phyloP scores from a whole-genome alignment of 148 eudicot species.

The Pharnaceum exiguum region DNA sequence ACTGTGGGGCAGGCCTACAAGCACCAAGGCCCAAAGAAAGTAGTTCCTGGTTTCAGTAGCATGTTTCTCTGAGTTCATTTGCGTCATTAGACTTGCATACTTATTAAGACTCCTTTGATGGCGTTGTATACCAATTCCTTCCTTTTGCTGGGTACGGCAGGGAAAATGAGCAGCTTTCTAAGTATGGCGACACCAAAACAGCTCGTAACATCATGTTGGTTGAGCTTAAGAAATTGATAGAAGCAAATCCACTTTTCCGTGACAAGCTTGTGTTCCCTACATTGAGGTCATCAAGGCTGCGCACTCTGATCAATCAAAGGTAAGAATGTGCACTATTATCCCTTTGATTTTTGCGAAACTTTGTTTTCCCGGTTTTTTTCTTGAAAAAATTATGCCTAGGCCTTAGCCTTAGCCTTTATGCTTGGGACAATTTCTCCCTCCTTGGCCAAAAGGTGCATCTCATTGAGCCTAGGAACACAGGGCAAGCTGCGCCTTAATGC shows the following conservation, averaged over 20 bases:
- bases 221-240: conserved; percentile 79
- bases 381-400: no score
- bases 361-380: no score
- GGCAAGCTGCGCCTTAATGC: no score
- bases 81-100: background rate
- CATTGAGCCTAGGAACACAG: no score
- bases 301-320: conserved; percentile 89
- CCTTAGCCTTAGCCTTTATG: no score
- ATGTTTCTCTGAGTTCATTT: no score
- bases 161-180: conserved; percentile 90
- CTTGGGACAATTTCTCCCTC: no score
- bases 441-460: no score
- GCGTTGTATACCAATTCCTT: background rate
- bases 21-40: no score
- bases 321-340: conserved; percentile 12
- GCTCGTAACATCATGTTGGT: conserved; percentile 78
- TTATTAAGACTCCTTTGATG: conserved; percentile 2
- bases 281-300: conserved; percentile 71
- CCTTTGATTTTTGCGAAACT: no score
- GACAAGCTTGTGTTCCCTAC: conserved; percentile 81
- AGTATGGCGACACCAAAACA: conserved; percentile 77
- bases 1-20: no score
- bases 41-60: background rate
- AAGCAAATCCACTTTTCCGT: conserved; percentile 85
- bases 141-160: conserved; percentile 29